Conservation (phyloP, 768 basidiomycete genomes). For the Agaricus sinodeliciosus region DNA sequence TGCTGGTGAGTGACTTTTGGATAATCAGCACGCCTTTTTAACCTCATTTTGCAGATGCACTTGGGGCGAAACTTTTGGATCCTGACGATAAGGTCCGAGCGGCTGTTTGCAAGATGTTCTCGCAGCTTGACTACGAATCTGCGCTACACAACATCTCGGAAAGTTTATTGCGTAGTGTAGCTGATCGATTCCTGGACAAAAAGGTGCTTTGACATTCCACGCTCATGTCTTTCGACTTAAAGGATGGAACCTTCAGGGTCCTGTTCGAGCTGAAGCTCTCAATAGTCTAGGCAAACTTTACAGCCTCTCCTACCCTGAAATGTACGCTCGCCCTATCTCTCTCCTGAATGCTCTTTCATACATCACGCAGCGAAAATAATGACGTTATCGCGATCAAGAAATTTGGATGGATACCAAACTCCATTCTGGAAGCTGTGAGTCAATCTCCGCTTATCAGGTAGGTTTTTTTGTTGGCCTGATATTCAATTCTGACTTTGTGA, state of each 20-base stretch:
- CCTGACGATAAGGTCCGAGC: constrained; percentile 90
- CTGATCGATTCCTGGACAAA: constrained; percentile 74
- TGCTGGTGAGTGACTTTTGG: constrained; percentile 52
- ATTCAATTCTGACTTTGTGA: not conserved
- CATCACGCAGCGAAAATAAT: constrained; percentile 62
- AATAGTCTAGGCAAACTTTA: constrained; percentile 74
- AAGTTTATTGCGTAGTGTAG: constrained; percentile 54
- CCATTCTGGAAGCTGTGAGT: constrained; percentile 53
- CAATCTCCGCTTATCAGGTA: constrained; percentile 55
- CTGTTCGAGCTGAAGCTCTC: constrained; percentile 71
- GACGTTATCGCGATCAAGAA: constrained; percentile 67
- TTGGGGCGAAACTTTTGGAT: constrained; percentile 67
- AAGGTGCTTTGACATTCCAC: constrained; percentile 45
- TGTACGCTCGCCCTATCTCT: constrained; percentile 49
- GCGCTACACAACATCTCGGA: constrained; percentile 75
- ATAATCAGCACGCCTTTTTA: not conserved
- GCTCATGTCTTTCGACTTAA: not conserved
- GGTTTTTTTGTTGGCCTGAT: not conserved
- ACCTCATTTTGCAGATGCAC: constrained; percentile 34
- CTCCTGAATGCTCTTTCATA: not conserved
- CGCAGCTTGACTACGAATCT: constrained; percentile 85
- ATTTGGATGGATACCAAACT: constrained; percentile 90
- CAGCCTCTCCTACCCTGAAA: constrained; percentile 78
- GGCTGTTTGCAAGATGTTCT: constrained; percentile 76
- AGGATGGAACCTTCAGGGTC: constrained; percentile 27